phyloP scores from a whole-genome alignment of 139 green algal species.

The Coelastrella sp. region DNA sequence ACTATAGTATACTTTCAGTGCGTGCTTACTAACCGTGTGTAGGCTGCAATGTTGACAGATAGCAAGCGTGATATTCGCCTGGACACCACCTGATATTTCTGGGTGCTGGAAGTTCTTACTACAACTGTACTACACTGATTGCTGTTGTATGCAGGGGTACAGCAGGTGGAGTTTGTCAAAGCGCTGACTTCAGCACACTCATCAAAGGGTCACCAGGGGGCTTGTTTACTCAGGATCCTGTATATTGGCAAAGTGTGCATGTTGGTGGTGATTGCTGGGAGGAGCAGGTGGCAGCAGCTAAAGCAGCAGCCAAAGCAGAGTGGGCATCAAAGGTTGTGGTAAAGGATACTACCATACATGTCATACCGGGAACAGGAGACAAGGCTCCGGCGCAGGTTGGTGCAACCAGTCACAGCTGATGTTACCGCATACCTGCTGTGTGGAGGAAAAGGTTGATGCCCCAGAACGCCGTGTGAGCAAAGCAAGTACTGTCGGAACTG shows the following conservation, averaged over 20 bases:
- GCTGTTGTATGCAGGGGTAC: too few species aligned
- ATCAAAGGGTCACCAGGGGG: neutral
- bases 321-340: conserved; percentile 48
- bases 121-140: too few species aligned
- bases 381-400: conserved; percentile 30
- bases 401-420: neutral
- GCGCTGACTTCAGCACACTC: neutral
- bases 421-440: neutral
- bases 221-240: conserved; percentile 52
- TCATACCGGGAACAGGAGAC: neutral
- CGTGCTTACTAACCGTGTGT: too few species aligned
- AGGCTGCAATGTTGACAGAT: too few species aligned
- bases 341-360: neutral
- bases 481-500: too few species aligned
- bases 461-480: neutral
- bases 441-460: neutral
- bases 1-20: too few species aligned
- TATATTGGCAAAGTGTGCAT: conserved; percentile 68
- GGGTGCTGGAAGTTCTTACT: too few species aligned
- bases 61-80: too few species aligned
- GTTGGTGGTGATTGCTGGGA: conserved; percentile 42
- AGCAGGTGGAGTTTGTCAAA: too few species aligned
- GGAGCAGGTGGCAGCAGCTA: conserved; percentile 18
- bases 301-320: conserved; percentile 37
- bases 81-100: too few species aligned